Conservation (phyloP, 257 asterid species). For the Solanum acaule region DNA sequence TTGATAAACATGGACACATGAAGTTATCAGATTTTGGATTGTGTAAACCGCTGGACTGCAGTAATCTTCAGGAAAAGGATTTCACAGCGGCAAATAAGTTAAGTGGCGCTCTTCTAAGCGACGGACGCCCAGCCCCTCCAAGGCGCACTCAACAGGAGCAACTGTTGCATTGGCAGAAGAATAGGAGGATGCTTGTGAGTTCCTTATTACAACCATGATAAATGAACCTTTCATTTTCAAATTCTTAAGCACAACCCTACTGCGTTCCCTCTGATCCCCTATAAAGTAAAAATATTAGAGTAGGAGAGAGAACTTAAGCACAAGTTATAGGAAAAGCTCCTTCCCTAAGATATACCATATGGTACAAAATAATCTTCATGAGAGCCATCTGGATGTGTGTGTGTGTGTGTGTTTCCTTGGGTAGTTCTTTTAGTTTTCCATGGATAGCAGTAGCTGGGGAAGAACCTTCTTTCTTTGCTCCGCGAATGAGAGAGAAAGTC, state of each 20-base stretch:
- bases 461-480: not conserved
- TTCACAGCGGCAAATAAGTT: slow-evolving; percentile 56
- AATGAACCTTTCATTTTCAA: not conserved
- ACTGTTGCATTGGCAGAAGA: slow-evolving; percentile 87
- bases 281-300: not conserved
- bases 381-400: not conserved
- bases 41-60: slow-evolving; percentile 94
- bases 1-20: slow-evolving; percentile 93
- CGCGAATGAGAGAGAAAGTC: not conserved
- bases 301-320: not conserved
- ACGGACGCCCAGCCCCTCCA: slow-evolving; percentile 84
- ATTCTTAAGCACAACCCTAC: not conserved
- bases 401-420: not conserved
- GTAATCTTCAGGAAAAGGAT: slow-evolving; percentile 87
- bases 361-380: not conserved
- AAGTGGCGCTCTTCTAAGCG: slow-evolving; percentile 83
- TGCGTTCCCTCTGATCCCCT: not conserved
- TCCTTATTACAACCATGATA: not conserved
- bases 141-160: slow-evolving; percentile 97
- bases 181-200: slow-evolving; percentile 94
- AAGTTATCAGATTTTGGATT: slow-evolving; percentile 92
- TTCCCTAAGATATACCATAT: not conserved
- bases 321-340: not conserved
- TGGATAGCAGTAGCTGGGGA: not conserved
- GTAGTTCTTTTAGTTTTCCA: not conserved